Evolutionary conservation across 768 basidiomycete genomes (phyloP), one percentile per base, ranked within the genome.

Genomic region (Astraeus odoratus): DNA sequence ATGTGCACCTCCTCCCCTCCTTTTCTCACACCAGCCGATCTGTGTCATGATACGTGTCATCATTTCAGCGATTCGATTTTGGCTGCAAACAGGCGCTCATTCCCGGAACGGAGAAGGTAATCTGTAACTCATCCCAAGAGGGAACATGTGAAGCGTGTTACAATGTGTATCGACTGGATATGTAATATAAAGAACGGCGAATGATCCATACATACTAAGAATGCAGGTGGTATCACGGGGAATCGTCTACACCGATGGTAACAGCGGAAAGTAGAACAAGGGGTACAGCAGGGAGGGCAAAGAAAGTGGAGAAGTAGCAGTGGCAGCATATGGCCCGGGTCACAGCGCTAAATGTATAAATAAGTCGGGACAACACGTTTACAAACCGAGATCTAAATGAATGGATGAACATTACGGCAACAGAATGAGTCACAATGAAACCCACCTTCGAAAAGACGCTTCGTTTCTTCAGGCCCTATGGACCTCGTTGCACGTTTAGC

Each of bases 401-500:
- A 33, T 39, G 23, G 44, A 52, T 60, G 53, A 63, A 52, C 52
- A 61, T n/a, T 36, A 54, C 54, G 26, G 45, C 50, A 46, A 40
- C 51, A 51, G 33, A 35, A 51, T 54, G 54, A 39, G 53, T 54
- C 19, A 52, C 44, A 40, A 48, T 47, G 47, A 39, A 30, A 54
- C 74, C 31, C 47, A 85, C 87, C 86, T 74, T 85, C 75, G 54
- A 91, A 63, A 57, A 92, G 67, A 55, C 81, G 75, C 55, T 80
- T 77, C 54, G 81, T 71, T 57, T 88, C 78, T 52, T 81, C 82
- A 42, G 86, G 82, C 43, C 81, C 78, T 54, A 91, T 88, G 51
- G 80, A 76, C 54, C 76, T 75, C 18, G 89, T 91, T 18, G 86
- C 89, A 51, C 90, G 83, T 52, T 87, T 77, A 36, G 86, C 88